Base-by-base conservation (phyloP, 805 yeast genomes). In the Starmerella bombi region DNA sequence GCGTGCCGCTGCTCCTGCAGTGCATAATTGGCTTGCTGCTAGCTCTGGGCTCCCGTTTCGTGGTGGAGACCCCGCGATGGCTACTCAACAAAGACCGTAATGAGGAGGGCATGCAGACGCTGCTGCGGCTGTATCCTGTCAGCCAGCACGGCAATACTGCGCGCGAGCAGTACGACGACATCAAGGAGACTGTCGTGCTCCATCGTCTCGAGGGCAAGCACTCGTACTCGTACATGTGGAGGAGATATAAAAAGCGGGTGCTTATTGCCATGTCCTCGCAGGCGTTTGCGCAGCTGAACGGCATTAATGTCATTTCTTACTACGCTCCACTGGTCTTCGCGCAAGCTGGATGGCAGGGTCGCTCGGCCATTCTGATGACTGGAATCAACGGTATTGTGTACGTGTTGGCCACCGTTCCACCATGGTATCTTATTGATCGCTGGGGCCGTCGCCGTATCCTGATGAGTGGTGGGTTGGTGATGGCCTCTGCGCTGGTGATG, bases 271-370 rank as follows among this genome's bases (percentile, higher is more conserved):
- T 91, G 75, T 74, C 84, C 27, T 79, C 94, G 2, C 93, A 82
- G 57, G 74, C 83, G 65, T 84, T 86, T 66, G 95, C 96, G 3
- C 95, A 86, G 60, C 66, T 86, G 58, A 81, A 85, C 58, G 96
- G 96, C 53, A 86, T 85, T 60, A 86, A 85, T 56, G 88, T 86
- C 38, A 82, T 86, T 40, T 77, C 93, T 1, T 86, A 86, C 61
- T 85, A 85, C 62, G 94, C 95, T 2, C 94, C 95, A 2, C 64
- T 86, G 60, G 93, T 85, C 36, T 86, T 85, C 60, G 95, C 86
- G 58, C 81, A 81, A 51, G 95, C 95, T 3, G 96, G 96, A 21
- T 86, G 95, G 94, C 61, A 70, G 6, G 95, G 95, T 20, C 67
- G 93, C 45, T 73, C 75, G 49, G 94, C 95, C 3, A 74, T 85